Conservation (phyloP, 208 protist species). For the Wallacemonas sp. region DNA sequence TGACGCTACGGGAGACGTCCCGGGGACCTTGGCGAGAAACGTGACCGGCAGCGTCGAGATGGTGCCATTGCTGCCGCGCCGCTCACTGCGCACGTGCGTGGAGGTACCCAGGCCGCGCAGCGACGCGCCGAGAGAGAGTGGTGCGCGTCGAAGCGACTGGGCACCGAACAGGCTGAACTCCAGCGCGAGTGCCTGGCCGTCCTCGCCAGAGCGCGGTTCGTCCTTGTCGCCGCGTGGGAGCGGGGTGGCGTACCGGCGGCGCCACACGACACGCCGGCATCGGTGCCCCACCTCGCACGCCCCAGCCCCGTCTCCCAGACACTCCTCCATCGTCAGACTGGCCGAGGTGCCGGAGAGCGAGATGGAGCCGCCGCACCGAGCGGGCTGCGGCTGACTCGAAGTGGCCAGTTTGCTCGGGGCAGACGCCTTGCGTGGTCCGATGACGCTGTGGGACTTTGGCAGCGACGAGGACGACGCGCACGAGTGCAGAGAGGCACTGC, state of each 20-base stretch:
- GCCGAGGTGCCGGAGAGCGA: background rate
- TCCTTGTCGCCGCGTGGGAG: background rate
- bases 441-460: background rate
- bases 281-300: background rate
- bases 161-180: slow-evolving; percentile 14
- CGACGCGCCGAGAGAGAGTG: background rate
- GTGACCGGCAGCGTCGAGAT: background rate
- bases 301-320: background rate
- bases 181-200: background rate
- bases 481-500: too few relatives aligned
- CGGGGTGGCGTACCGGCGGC: background rate
- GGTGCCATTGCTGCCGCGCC: background rate
- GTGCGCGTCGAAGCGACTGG: slow-evolving; percentile 4
- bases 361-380: background rate
- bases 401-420: too few relatives aligned
- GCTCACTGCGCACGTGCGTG: background rate
- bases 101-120: background rate
- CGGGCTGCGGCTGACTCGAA: background rate
- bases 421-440: too few relatives aligned
- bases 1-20: background rate
- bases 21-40: slow-evolving; percentile 3
- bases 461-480: too few relatives aligned
- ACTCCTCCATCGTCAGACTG: background rate
- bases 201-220: background rate
- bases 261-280: background rate